Evolutionary conservation across 2,329 filamentous ascomycete species (phyloP).

Genomic region (Cylindrodendrum hubeiense): DNA sequence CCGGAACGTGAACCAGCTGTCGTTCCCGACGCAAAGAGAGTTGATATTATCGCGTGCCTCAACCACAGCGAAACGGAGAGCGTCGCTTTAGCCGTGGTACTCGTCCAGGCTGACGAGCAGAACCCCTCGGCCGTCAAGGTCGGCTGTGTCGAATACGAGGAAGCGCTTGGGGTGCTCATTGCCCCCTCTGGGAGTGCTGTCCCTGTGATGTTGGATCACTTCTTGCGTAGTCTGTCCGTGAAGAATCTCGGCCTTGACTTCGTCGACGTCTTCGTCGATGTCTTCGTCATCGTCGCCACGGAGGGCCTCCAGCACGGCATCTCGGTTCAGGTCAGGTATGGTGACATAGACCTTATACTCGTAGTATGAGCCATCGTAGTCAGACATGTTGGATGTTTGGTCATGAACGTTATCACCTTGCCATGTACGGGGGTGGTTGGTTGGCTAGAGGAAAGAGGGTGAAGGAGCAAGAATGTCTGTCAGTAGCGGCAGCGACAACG

Average conservation of each 20-base stretch:
- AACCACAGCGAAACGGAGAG: background rate
- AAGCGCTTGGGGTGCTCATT: background rate
- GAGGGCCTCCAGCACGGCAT: background rate
- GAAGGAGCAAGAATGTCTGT: no score
- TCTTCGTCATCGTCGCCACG: background rate
- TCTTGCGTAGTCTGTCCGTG: background rate
- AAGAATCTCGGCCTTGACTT: background rate
- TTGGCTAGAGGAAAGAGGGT: no score
- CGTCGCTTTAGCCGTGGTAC: background rate
- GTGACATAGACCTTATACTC: background rate
- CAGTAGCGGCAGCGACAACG: no score
- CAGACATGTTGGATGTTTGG: constrained; percentile 1
- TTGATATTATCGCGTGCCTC: background rate
- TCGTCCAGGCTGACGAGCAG: background rate
- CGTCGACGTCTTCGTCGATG: background rate
- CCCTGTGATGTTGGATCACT: background rate
- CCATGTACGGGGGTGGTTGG: no score
- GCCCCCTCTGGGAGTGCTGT: background rate
- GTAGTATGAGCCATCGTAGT: background rate
- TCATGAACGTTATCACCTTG: background rate
- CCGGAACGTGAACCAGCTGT: background rate
- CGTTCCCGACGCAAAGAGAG: background rate
- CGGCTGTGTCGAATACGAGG: background rate
- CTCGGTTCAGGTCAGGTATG: background rate
- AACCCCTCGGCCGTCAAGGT: background rate